phyloP scores from a whole-genome alignment of 2,329 filamentous ascomycete species.

The Aspergillus glaucus region DNA sequence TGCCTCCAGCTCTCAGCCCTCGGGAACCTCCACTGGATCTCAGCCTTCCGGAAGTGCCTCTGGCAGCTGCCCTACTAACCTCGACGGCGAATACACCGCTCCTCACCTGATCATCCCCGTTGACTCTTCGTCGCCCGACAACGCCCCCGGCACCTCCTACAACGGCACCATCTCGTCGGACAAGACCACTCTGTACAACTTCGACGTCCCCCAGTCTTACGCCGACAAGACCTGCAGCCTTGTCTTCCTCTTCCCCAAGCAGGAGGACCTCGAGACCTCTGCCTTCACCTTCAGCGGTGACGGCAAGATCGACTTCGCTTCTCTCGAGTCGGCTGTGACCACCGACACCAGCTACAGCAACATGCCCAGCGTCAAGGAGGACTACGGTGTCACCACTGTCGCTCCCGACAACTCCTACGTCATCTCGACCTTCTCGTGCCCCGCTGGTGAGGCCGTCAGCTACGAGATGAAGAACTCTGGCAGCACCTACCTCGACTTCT shows the following conservation, averaged over 20 bases:
- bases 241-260: conserved; percentile 58
- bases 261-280: conserved; percentile 54
- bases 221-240: conserved; percentile 57
- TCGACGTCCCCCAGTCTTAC: conserved; percentile 54
- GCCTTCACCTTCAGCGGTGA: conserved; percentile 50
- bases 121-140: conserved; percentile 48
- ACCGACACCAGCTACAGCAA: conserved; percentile 50
- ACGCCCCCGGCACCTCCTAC: conserved; percentile 48
- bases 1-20: not conserved
- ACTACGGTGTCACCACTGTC: conserved; percentile 42
- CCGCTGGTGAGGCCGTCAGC: conserved; percentile 46
- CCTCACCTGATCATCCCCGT: conserved; percentile 60
- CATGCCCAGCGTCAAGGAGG: conserved; percentile 40
- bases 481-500: conserved; percentile 51
- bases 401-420: conserved; percentile 50
- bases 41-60: conserved; percentile 6
- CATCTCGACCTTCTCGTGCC: conserved; percentile 50
- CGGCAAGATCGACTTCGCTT: conserved; percentile 50
- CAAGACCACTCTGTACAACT: conserved; percentile 60
- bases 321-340: conserved; percentile 43
- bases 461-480: conserved; percentile 49
- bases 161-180: conserved; percentile 51
- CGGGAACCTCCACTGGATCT: not conserved
- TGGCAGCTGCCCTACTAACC: conserved; percentile 38
- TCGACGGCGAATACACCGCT: conserved; percentile 47